phyloP scores from a whole-genome alignment of 257 asterid species.

The Cinchona pubescens region DNA sequence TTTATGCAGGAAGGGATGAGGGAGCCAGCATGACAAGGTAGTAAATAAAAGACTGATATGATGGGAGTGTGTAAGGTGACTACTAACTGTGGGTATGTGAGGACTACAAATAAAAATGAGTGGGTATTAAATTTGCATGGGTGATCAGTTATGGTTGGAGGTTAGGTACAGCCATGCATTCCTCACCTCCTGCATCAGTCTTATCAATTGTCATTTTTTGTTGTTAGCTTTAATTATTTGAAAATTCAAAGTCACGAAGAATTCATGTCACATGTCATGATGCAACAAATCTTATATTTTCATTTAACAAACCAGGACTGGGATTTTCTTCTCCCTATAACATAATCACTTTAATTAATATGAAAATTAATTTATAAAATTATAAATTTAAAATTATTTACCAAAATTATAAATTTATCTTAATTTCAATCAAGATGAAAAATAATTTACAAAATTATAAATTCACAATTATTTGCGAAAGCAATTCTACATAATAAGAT shows the following conservation, averaged over 20 bases:
- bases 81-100: slow-evolving; percentile 12
- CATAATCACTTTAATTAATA: too few species aligned
- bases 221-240: background rate
- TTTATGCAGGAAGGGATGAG: background rate
- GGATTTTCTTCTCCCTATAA: too few species aligned
- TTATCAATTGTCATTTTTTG: background rate
- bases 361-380: too few species aligned
- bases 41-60: background rate
- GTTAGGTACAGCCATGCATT: slow-evolving; percentile 45
- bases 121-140: slow-evolving; percentile 37
- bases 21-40: background rate
- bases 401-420: too few species aligned
- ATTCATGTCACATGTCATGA: background rate
- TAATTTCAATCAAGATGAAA: too few species aligned
- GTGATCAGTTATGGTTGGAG: slow-evolving; percentile 36
- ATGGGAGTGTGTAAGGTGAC: slow-evolving; percentile 17
- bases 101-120: slow-evolving; percentile 8
- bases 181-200: slow-evolving; percentile 14
- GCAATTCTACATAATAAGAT: too few species aligned
- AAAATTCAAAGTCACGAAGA: background rate
- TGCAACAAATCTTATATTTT: background rate
- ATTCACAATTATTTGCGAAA: too few species aligned
- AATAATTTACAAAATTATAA: too few species aligned
- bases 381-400: too few species aligned
- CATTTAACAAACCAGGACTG: background rate